phyloP scores from a whole-genome alignment of 1,139 yeast species.

The Saccharomyces pastorianus region DNA sequence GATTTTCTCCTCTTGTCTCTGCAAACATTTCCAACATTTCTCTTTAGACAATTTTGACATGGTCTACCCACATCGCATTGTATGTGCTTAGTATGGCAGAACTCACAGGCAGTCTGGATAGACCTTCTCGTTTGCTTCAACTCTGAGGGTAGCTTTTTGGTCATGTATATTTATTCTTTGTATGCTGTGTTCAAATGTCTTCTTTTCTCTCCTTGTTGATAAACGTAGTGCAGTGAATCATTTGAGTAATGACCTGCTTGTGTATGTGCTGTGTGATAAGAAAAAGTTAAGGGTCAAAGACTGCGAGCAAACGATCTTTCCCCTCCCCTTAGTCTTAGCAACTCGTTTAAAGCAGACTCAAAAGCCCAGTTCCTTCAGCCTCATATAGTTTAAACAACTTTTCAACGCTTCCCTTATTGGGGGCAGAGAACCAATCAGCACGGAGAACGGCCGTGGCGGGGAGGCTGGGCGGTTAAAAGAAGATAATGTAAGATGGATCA shows the following conservation, averaged over 20 bases:
- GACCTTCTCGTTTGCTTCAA: slow-evolving; percentile 52
- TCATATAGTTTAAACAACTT: neutral
- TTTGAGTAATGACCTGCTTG: neutral
- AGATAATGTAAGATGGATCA: neutral
- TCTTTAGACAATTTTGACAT: slow-evolving; percentile 58
- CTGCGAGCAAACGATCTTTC: neutral
- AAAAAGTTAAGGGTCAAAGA: neutral
- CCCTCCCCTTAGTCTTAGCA: neutral
- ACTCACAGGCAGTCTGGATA: slow-evolving; percentile 58
- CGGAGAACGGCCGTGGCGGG: neutral
- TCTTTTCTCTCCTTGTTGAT: neutral
- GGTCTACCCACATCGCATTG: slow-evolving; percentile 59
- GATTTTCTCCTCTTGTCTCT: slow-evolving; percentile 49
- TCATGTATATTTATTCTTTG: slow-evolving; percentile 36
- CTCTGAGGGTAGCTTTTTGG: slow-evolving; percentile 47
- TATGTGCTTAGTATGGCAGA: slow-evolving; percentile 63
- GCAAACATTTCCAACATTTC: slow-evolving; percentile 50
- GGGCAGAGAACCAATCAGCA: neutral
- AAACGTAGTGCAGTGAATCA: neutral
- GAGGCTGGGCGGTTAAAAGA: neutral
- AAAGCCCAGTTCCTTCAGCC: neutral
- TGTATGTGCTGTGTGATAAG: neutral
- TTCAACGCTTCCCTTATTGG: neutral
- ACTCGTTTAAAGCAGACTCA: neutral
- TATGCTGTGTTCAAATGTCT: neutral